phyloP scores from a whole-genome alignment of 257 asterid genomes.

The Linaria vulgaris region DNA sequence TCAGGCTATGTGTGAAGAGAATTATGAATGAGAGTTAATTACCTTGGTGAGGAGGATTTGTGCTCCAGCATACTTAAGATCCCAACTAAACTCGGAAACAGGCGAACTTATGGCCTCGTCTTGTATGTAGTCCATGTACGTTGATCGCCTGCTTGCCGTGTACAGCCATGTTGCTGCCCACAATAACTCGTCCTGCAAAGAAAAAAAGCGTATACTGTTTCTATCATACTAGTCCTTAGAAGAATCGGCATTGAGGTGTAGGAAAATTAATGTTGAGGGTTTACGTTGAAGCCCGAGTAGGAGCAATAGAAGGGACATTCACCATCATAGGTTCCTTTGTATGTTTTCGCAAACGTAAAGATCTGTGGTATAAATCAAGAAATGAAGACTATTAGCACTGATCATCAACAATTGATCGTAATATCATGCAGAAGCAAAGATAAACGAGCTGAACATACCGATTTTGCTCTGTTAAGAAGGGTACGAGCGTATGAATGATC shows the following conservation, averaged over 20 bases:
- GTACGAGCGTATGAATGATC: constrained; percentile 45
- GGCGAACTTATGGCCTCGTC: constrained; percentile 56
- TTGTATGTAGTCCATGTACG: constrained; percentile 49
- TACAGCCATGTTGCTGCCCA: constrained; percentile 97
- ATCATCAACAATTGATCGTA: background rate
- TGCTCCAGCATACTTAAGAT: constrained; percentile 80
- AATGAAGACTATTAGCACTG: background rate
- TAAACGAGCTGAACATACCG: constrained; percentile 26
- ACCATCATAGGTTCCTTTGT: constrained; percentile 81
- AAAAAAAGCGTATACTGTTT: background rate
- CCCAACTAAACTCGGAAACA: constrained; percentile 85
- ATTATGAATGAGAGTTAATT: background rate
- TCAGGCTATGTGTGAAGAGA: background rate
- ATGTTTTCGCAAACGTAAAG: constrained; percentile 51
- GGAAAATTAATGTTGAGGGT: background rate
- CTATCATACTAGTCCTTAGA: no score
- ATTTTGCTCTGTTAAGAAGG: constrained; percentile 45
- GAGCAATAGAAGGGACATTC: constrained; percentile 95
- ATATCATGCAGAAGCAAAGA: background rate
- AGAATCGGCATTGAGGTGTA: background rate
- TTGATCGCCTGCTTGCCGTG: constrained; percentile 44
- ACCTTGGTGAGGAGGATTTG: constrained; percentile 67
- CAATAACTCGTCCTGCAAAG: constrained; percentile 70
- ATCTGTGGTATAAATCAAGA: constrained; percentile 39
- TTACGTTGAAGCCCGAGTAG: constrained; percentile 72